Evolutionary conservation across 1,284 basidiomycete genomes (phyloP).

Genomic region (Acaromyces ingoldii): DNA sequence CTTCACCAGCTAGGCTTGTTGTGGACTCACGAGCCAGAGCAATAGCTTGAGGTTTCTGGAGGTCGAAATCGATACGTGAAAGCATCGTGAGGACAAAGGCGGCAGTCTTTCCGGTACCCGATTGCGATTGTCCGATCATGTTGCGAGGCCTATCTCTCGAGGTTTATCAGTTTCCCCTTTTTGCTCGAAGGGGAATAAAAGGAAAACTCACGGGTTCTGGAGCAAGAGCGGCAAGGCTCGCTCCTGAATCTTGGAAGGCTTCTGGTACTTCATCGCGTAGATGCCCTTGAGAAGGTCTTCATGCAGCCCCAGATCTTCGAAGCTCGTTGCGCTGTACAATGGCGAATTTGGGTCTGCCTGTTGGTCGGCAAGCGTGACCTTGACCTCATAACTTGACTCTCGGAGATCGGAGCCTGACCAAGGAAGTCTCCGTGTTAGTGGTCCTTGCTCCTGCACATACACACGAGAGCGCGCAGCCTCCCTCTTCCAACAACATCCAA

Average conservation of each 20-base stretch:
- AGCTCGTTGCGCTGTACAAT: constrained; percentile 85
- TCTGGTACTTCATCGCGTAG: constrained; percentile 91
- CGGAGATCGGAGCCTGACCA: constrained; percentile 1
- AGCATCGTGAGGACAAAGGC: constrained; percentile 98
- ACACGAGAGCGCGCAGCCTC: too few species aligned
- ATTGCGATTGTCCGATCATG: constrained; percentile 99
- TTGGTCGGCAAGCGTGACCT: constrained; percentile 96
- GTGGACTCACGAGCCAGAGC: constrained; percentile 30
- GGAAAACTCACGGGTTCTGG: constrained; percentile 69
- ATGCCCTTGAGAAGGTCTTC: constrained; percentile 90
- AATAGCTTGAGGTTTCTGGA: constrained; percentile 69
- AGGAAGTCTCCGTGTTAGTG: too few species aligned
- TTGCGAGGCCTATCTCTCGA: constrained; percentile 93
- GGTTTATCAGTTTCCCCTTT: too few species aligned
- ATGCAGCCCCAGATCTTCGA: constrained; percentile 61
- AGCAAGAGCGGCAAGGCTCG: constrained; percentile 88
- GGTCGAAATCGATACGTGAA: constrained; percentile 78
- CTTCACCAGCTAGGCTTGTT: too few species aligned
- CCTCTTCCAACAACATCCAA: neutral
- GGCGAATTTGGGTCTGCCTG: constrained; percentile 95
- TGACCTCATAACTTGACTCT: constrained; percentile 6
- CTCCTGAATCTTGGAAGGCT: constrained; percentile 99
- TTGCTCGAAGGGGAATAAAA: constrained; percentile 2
- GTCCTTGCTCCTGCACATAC: too few species aligned
- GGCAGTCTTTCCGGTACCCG: constrained; percentile 97